Evolutionary conservation across 1,284 basidiomycete genomes (phyloP).

Genomic region (Cutaneotrichosporon sp.): DNA sequence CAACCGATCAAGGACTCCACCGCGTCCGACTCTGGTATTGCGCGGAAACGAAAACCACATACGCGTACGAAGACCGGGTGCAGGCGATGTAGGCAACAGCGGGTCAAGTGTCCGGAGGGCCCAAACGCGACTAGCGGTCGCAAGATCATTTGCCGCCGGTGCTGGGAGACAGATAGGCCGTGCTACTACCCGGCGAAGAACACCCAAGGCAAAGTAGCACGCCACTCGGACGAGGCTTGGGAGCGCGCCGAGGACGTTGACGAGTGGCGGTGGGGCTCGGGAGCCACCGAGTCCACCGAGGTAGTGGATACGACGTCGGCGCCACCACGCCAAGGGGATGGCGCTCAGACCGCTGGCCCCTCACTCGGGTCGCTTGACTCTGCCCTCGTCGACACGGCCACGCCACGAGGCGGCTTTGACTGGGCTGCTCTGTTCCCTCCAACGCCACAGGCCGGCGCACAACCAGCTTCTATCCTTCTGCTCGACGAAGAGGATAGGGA

Average conservation of each 20-base stretch:
- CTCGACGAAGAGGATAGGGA: neutral
- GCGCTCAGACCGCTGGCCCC: too few relatives aligned
- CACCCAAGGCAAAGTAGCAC: conserved; percentile 8
- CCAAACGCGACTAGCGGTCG: neutral
- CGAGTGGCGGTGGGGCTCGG: conserved; percentile 5
- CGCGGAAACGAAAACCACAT: conserved; percentile 10
- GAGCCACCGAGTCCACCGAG: too few relatives aligned
- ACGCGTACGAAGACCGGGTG: conserved; percentile 20
- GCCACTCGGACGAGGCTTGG: conserved; percentile 8
- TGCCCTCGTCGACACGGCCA: neutral
- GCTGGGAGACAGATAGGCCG: conserved; percentile 16
- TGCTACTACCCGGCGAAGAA: conserved; percentile 20
- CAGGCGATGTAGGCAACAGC: conserved; percentile 12
- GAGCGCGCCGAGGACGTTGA: conserved; percentile 13
- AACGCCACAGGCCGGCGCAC: neutral
- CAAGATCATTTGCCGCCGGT: conserved; percentile 18
- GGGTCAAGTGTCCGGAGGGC: conserved; percentile 22
- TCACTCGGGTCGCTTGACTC: too few relatives aligned
- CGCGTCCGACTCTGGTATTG: neutral
- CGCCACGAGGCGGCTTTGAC: neutral
- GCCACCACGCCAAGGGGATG: too few relatives aligned
- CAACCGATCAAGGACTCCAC: neutral
- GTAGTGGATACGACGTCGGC: too few relatives aligned
- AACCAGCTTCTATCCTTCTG: neutral
- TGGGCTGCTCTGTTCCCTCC: neutral